Conservation (phyloP, 805 yeast species). For the Cyberlindnera japonica region DNA sequence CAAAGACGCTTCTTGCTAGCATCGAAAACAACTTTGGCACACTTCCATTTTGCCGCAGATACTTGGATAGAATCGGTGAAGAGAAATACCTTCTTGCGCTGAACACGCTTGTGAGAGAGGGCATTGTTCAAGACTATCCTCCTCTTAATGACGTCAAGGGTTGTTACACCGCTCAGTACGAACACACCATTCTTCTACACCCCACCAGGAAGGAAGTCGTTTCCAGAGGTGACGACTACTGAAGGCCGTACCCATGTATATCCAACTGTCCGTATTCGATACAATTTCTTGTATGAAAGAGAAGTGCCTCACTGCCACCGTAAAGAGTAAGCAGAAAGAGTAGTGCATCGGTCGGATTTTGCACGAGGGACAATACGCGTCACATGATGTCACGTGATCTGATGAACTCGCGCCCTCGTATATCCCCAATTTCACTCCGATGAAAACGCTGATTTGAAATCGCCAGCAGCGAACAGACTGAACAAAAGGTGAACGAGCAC, state of each 20-base stretch:
- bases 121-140: slow-evolving; percentile 90
- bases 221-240: slow-evolving; percentile 92
- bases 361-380: too few species aligned
- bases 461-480: slow-evolving; percentile 6
- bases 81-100: slow-evolving; percentile 87
- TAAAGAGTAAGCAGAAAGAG: too few species aligned
- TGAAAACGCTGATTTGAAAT: slow-evolving; percentile 9
- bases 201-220: slow-evolving; percentile 93
- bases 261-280: too few species aligned
- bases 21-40: slow-evolving; percentile 88
- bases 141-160: slow-evolving; percentile 85
- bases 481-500: background rate
- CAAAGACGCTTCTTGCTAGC: slow-evolving; percentile 61
- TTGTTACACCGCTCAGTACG: slow-evolving; percentile 92
- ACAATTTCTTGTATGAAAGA: too few species aligned
- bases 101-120: slow-evolving; percentile 78
- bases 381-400: slow-evolving; percentile 1
- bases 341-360: too few species aligned
- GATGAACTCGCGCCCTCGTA: slow-evolving; percentile 4
- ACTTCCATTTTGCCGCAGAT: slow-evolving; percentile 94
- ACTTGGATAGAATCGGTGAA: slow-evolving; percentile 86
- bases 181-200: slow-evolving; percentile 87
- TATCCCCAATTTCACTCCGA: slow-evolving; percentile 6
- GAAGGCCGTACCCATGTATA: slow-evolving; percentile 16
- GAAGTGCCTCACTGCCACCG: too few species aligned